Evolutionary conservation across 371 early-diverging fungal genomes (phyloP).

Genomic region (Basidiobolus heterosporus): DNA sequence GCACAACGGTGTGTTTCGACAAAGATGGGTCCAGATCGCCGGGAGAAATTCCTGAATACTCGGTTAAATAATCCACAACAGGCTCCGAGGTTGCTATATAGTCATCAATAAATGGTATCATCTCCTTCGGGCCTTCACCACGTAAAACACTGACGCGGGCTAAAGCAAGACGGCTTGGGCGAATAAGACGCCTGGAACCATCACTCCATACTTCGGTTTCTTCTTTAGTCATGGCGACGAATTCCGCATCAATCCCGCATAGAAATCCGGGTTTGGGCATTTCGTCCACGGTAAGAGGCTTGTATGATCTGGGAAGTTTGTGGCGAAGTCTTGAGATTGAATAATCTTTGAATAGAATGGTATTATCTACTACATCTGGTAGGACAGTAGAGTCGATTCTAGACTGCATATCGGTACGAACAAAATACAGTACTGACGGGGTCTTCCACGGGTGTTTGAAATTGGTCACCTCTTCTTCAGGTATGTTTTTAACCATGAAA

Average conservation of each 20-base stretch:
- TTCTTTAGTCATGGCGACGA: conserved; percentile 57
- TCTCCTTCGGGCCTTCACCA: conserved; percentile 48
- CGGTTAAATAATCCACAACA: conserved; percentile 78
- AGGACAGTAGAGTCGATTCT: conserved; percentile 17
- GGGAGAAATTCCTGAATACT: conserved; percentile 78
- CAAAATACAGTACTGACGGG: conserved; percentile 58
- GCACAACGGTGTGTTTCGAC: conserved; percentile 62
- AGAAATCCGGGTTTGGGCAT: conserved; percentile 46
- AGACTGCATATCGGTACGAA: conserved; percentile 25
- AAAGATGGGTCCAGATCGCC: conserved; percentile 60
- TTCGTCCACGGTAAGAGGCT: conserved; percentile 34
- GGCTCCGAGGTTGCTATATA: conserved; percentile 71
- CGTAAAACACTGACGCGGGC: conserved; percentile 84
- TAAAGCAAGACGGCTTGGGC: conserved; percentile 63
- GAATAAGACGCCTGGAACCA: conserved; percentile 62
- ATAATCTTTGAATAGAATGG: conserved; percentile 22
- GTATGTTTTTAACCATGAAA: conserved; percentile 67
- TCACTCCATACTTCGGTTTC: conserved; percentile 83
- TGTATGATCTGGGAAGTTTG: conserved; percentile 21
- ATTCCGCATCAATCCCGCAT: conserved; percentile 86
- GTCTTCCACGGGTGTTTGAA: conserved; percentile 64
- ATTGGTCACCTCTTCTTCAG: conserved; percentile 43
- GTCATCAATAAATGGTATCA: conserved; percentile 85
- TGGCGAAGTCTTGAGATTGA: conserved; percentile 28
- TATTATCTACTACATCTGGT: conserved; percentile 21